Evolutionary conservation across 2,329 filamentous ascomycete species (phyloP).

Genomic region (Exophiala xenobiotica): DNA sequence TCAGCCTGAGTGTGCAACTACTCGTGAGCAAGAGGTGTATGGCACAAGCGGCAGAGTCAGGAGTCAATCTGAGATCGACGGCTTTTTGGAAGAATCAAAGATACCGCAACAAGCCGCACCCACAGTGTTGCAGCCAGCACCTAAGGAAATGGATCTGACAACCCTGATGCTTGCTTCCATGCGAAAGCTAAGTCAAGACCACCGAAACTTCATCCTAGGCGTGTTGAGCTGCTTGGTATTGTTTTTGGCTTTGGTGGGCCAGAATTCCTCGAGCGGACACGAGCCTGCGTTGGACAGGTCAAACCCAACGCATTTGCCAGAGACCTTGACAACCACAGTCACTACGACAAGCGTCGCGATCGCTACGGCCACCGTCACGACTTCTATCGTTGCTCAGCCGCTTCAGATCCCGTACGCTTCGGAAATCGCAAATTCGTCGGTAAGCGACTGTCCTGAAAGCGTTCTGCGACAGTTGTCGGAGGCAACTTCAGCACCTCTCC

Average conservation of each 20-base stretch:
- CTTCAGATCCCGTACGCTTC: background rate
- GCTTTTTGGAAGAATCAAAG: constrained; percentile 16
- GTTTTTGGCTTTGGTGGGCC: constrained; percentile 36
- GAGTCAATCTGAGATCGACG: constrained; percentile 30
- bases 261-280: background rate
- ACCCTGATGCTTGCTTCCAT: constrained; percentile 56
- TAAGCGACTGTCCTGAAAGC: background rate
- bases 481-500: no score
- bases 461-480: background rate
- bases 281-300: background rate
- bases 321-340: constrained; percentile 19
- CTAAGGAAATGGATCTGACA: constrained; percentile 50
- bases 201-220: constrained; percentile 53
- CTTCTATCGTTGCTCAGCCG: background rate
- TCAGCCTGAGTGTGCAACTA: constrained; percentile 7
- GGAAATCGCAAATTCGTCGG: background rate
- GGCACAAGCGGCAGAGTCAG: constrained; percentile 15
- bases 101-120: constrained; percentile 1
- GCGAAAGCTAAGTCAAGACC: constrained; percentile 52
- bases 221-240: constrained; percentile 46
- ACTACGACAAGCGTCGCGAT: constrained; percentile 12
- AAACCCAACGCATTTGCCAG: background rate
- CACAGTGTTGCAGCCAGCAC: constrained; percentile 6
- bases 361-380: constrained; percentile 15
- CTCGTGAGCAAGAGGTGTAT: constrained; percentile 26